These are phyloP conservation scores for Pleurotus pulmonarius DNA, from an alignment of 768 basidiomycete species.

Conservation along the genomic window DNA sequence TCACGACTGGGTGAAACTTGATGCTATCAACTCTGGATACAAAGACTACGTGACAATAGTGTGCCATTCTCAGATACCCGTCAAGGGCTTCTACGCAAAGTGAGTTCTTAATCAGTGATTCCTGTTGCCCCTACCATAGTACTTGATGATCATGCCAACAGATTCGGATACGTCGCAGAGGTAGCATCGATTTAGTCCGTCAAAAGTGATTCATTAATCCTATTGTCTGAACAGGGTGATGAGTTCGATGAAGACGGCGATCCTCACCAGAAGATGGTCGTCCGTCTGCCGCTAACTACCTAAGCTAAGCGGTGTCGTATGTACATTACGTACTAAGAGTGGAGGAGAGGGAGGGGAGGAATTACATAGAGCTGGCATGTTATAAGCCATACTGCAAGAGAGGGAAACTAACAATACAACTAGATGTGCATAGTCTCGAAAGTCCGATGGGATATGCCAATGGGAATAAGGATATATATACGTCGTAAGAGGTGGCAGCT, in stretches of 20 bases:
- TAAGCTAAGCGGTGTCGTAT: constrained; percentile 10
- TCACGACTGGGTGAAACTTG: constrained; percentile 53
- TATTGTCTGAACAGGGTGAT: constrained; percentile 42
- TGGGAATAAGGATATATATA: constrained; percentile 9
- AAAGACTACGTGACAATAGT: constrained; percentile 34
- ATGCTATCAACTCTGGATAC: constrained; percentile 28
- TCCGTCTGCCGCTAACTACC: constrained; percentile 36
- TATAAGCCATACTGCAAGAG: constrained; percentile 10
- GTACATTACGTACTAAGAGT: constrained; percentile 3
- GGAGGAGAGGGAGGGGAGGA: constrained; percentile 10
- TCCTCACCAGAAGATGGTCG: constrained; percentile 83
- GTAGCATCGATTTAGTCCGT: constrained; percentile 27
- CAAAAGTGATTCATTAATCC: too few relatives aligned
- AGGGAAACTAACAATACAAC: constrained; percentile 32
- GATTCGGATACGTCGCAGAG: constrained; percentile 67
- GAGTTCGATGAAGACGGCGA: constrained; percentile 82
- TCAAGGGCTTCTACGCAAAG: constrained; percentile 74
- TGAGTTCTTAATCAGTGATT: constrained; percentile 33
- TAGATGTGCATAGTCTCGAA: constrained; percentile 10
- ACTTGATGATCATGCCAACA: constrained; percentile 21
- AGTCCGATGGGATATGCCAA: constrained; percentile 25
- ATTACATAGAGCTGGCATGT: neutral
- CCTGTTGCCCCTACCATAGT: neutral
- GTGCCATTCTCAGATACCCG: constrained; percentile 69
- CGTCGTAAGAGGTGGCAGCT: constrained; percentile 3